phyloP scores from a whole-genome alignment of 2,329 filamentous ascomycete species.

The Bipolaris gigantea region DNA sequence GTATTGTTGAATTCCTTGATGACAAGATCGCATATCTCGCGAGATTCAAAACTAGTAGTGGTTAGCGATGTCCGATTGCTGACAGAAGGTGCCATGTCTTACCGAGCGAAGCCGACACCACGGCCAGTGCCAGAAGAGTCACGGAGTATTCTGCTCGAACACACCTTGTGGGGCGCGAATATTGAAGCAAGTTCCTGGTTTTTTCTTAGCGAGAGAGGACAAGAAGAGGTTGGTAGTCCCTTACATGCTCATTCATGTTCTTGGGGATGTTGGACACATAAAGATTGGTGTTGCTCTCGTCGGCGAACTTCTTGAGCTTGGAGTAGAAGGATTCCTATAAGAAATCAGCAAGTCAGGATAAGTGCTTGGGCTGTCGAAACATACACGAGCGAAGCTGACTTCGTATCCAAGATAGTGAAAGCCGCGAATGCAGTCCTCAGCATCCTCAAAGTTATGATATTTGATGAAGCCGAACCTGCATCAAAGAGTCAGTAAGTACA shows the following conservation, averaged over 20 bases:
- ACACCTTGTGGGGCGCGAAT: constrained; percentile 78
- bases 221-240: constrained; percentile 29
- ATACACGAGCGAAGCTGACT: constrained; percentile 90
- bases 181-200: constrained; percentile 73
- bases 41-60: constrained; percentile 75
- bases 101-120: constrained; percentile 97
- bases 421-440: constrained; percentile 92
- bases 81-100: constrained; percentile 36
- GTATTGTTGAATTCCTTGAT: constrained; percentile 82
- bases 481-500: constrained; percentile 9
- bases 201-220: constrained; percentile 7
- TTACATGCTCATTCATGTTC: constrained; percentile 83
- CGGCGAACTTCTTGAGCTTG: constrained; percentile 92
- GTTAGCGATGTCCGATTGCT: constrained; percentile 2
- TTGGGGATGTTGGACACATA: constrained; percentile 98
- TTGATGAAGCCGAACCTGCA: constrained; percentile 94
- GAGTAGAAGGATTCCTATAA: constrained; percentile 89
- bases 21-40: constrained; percentile 86
- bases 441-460: constrained; percentile 83
- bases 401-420: constrained; percentile 96
- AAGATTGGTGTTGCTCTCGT: constrained; percentile 87
- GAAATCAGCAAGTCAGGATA: constrained; percentile 14
- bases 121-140: constrained; percentile 91
- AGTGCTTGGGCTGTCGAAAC: constrained; percentile 30
- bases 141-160: constrained; percentile 93